Percentiles rank a stretch among this genome's conserved stretches.
Evolutionary conservation across 2,329 filamentous ascomycete genomes (phyloP).

Genomic region (Penicillium expansum): DNA sequence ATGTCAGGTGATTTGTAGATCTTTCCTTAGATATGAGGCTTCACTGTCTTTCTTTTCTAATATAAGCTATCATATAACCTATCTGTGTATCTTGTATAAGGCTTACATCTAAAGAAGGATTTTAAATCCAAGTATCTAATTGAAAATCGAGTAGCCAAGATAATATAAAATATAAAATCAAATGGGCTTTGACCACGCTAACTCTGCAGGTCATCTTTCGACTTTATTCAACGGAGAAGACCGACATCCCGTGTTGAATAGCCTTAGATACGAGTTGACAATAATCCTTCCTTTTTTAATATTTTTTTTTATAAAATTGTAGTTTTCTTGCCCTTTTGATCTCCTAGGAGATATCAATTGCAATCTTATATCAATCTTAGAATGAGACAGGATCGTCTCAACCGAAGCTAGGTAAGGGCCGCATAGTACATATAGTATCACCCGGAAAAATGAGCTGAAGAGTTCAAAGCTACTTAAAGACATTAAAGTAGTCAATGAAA

Average conservation of each 20-base stretch:
- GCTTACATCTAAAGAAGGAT: background rate
- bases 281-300: background rate
- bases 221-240: background rate
- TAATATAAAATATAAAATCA: background rate
- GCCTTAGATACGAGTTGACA: background rate
- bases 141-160: background rate
- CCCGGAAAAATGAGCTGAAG: background rate
- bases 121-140: background rate
- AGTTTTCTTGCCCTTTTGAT: background rate
- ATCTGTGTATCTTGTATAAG: background rate
- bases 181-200: background rate
- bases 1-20: slow-evolving; percentile 6
- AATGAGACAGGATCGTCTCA: background rate
- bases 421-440: background rate
- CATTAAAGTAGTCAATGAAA: background rate
- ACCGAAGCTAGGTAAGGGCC: no score
- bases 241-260: background rate
- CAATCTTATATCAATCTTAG: background rate
- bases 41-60: background rate
- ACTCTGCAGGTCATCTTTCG: background rate
- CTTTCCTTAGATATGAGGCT: background rate
- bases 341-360: background rate
- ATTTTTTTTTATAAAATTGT: background rate
- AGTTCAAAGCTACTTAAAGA: background rate
- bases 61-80: background rate